Evolutionary conservation across 129 eudicot genomes (phyloP).

Genomic region (Scalesia atractyloides): DNA sequence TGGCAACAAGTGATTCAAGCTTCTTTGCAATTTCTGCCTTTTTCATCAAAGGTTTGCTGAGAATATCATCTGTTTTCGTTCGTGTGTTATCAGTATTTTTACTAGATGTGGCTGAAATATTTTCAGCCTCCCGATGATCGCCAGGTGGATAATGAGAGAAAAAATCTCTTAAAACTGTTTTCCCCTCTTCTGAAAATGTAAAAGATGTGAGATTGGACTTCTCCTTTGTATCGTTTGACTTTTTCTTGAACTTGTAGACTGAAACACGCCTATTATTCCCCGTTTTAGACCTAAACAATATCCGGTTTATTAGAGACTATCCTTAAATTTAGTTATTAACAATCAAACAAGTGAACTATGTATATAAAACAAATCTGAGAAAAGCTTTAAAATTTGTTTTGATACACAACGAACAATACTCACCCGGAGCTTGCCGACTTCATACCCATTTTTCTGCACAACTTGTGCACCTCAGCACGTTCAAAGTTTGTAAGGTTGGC

Average conservation of each 20-base stretch:
- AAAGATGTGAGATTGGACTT: constrained; percentile 50
- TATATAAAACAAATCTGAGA: background rate
- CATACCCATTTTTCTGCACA: constrained; percentile 69
- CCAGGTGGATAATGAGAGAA: constrained; percentile 79
- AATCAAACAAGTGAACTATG: constrained; percentile 7
- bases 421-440: constrained; percentile 80
- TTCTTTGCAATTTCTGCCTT: constrained; percentile 55
- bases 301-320: background rate
- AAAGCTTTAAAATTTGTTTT: background rate
- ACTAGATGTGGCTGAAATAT: constrained; percentile 36
- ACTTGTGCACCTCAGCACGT: constrained; percentile 74
- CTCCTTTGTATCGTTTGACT: constrained; percentile 20
- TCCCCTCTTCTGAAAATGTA: constrained; percentile 72
- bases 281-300: constrained; percentile 55
- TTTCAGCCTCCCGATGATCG: constrained; percentile 39
- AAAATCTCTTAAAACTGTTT: constrained; percentile 54
- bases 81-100: constrained; percentile 33
- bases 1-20: constrained; percentile 50
- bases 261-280: constrained; percentile 55
- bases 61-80: constrained; percentile 48
- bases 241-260: constrained; percentile 51
- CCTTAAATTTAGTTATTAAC: background rate
- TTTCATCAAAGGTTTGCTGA: constrained; percentile 53
- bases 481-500: constrained; percentile 54
- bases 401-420: constrained; percentile 34